Base-by-base conservation (phyloP, 768 basidiomycete genomes). In the Mycena indigotica region DNA sequence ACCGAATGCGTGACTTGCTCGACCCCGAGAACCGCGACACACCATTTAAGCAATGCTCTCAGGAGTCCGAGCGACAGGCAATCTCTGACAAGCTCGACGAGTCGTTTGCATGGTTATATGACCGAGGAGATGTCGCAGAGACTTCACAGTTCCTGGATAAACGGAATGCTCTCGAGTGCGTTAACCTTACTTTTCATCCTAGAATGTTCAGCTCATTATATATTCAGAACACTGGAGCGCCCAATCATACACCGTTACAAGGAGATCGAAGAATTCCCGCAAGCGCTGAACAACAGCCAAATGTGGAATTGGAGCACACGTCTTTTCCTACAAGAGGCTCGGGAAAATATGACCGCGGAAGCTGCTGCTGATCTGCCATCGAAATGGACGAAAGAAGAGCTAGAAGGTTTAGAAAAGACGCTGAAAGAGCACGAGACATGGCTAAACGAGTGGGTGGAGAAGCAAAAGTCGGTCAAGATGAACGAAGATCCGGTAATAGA, bases 301-400 rank as follows among this genome's bases (percentile, higher is more conserved):
- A 88, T 85, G 84, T 89, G 85, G 89, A 93, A 86, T 74, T 99
- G 84, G 91, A 88, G 81, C 72, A 90, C 85, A 57, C 87, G 80
- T 16, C 71, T 91, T n/a, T 99, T 98, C 87, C 80, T 97, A 26
- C 74, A 79, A 1, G 89, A 93, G 52, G 95, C 95, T 23, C 79
- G 79, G 5, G 69, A 78, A 56, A 95, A 96, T 71, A 73, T 89
- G 41, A 91, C 91, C 2, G 72, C 74, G 3, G 90, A 91, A 63
- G 73, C 78, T 15, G 78, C 79, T 10, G 80, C 77, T 0, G 87
- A 80, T 4, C 72, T 85, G 5, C 85, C 84, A 0, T 86, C 88
- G 0, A 91, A 90, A 68, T 97, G 89, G 85, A 95, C 94, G 1
- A 69, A 77, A 16, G 89, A 87, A n/a, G 97, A 99, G 70, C 80